Conservation (phyloP, 331 rosid species). For the Malus hybrid region DNA sequence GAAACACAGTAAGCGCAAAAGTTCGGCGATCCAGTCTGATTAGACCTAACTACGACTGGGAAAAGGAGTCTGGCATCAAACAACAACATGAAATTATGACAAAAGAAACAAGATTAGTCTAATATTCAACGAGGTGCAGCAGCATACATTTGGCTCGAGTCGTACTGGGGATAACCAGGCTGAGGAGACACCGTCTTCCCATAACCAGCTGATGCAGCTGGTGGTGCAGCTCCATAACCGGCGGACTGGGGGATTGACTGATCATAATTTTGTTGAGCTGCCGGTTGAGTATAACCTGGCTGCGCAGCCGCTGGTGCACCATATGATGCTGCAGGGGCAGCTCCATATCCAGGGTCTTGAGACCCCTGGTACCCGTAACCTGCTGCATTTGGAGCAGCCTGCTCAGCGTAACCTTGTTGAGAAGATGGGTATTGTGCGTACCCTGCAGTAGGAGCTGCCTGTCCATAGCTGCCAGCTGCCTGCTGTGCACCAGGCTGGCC, state of each 20-base stretch:
- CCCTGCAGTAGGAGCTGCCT: constrained; percentile 50
- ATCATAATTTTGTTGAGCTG: constrained; percentile 63
- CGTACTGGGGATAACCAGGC: constrained; percentile 82
- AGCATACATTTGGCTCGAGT: constrained; percentile 44
- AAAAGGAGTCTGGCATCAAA: not conserved
- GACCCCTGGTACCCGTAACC: constrained; percentile 80
- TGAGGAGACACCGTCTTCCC: constrained; percentile 81
- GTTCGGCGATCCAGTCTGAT: not conserved
- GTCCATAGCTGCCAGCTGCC: constrained; percentile 43
- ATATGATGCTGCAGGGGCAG: constrained; percentile 49
- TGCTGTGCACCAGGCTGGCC: constrained; percentile 66
- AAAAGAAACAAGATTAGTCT: not conserved
- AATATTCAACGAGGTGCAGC: constrained; percentile 28
- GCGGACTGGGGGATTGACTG: constrained; percentile 61
- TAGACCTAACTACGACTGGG: not conserved
- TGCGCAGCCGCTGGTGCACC: constrained; percentile 55
- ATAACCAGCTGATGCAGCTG: constrained; percentile 52
- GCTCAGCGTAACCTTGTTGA: constrained; percentile 78
- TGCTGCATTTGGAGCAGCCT: constrained; percentile 52
- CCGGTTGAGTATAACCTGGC: constrained; percentile 61
- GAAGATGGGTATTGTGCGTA: constrained; percentile 67
- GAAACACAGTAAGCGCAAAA: not conserved
- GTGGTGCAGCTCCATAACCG: constrained; percentile 53
- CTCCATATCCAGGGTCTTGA: constrained; percentile 65
- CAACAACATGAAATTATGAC: not conserved